Evolutionary conservation across 805 yeast species (phyloP), one percentile per base, ranked within the genome.

Genomic region (Dipodascopsis uninucleata): DNA sequence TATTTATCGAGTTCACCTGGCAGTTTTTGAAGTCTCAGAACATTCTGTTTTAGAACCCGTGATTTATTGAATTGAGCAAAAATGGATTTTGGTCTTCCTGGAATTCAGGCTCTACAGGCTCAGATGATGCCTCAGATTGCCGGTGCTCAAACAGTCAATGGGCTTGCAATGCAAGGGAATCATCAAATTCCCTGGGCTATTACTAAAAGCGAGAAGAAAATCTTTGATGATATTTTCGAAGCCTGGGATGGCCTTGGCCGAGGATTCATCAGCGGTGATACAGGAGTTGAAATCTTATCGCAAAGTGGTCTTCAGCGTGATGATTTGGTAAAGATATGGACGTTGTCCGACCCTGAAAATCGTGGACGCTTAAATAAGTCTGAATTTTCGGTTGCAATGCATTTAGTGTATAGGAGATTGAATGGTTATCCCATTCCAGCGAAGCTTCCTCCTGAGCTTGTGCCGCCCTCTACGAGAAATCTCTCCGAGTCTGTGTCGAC

Each of bases 381-480:
- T 62, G 95, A 87, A 64, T 93, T 90, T 69, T 83, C 96, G 0
- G 88, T 93, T 28, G 97, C 97, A 25, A 93, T 90, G 97, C 97
- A 94, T 71, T 72, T 90, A 47, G 90, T 49, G 34, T 90, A 93
- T 67, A 78, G 96, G 63, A 77, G 90, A 52, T 70, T 90, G 61
- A 89, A 88, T 60, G 97, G 97, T 2, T 79, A 77, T 53, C 86
- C 83, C n/a, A 67, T 93, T 39, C 98, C 98, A 20, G 61, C 72
- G 37, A 71, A 79, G 43, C 73, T 90, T 41, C 97, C 97, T 2
- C 87, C 94, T 2, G 95, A 88, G 60, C 75, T 90, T 53, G 70
- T 88, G 24, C 97, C 98, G 5, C 94, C 95, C 2, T 83, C 95
- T 5, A 76, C 83, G 29, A 78, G 80, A 58, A 73, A 83, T 47